Evolutionary conservation across 129 eudicot species (phyloP).

Genomic region (Flaveria sonorensis): DNA sequence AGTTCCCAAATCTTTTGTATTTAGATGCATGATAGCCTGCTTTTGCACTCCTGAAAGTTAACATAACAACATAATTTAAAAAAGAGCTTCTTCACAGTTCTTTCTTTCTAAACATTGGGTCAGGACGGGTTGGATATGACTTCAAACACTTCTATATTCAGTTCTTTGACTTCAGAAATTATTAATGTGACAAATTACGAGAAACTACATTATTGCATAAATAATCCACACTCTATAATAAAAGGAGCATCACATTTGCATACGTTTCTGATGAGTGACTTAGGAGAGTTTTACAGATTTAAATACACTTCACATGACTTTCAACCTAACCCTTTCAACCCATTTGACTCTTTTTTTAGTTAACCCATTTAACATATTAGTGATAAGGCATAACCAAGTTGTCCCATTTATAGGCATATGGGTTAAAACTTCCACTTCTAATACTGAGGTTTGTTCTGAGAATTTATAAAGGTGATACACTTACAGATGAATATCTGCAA

Average conservation of each 20-base stretch:
- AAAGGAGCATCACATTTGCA: not conserved
- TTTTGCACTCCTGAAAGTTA: conserved; percentile 84
- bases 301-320: not conserved
- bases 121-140: not conserved
- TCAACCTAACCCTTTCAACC: not conserved
- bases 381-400: not conserved
- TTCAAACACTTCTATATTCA: conserved; percentile 3
- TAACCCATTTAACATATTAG: conserved; percentile 3
- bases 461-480: conserved; percentile 32
- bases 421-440: conserved; percentile 4
- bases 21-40: conserved; percentile 94
- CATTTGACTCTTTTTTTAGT: conserved; percentile 10
- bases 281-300: not conserved
- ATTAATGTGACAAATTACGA: not conserved
- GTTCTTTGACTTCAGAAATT: not conserved
- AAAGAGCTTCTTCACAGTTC: not conserved
- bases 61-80: conserved; percentile 1
- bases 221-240: not conserved
- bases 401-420: not conserved
- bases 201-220: not conserved
- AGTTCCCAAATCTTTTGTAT: conserved; percentile 89
- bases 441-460: not conserved
- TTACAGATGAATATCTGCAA: conserved; percentile 96
- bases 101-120: conserved; percentile 13
- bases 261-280: not conserved